A percentile compares a stretch with the other conserved stretches of the same genome.
Conservation (phyloP, 179 eudicot genomes). For the Beta corolliflora region DNA sequence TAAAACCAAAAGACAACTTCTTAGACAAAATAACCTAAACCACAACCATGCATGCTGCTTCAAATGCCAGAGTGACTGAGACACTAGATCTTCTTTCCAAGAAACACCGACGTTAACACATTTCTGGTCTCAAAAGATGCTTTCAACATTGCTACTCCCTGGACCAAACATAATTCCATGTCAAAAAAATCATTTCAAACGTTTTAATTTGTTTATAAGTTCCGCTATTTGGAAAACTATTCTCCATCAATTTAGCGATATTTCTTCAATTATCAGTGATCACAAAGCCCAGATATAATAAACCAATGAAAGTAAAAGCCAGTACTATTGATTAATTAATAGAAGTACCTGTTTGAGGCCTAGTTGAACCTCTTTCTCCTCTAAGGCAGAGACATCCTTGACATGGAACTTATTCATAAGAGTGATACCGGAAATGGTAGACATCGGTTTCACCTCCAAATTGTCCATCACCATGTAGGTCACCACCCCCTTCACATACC, state of each 20-base stretch:
- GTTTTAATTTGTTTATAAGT: too few relatives aligned
- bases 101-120: background rate
- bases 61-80: too few relatives aligned
- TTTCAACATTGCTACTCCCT: background rate
- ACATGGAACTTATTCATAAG: constrained; percentile 11
- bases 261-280: too few relatives aligned
- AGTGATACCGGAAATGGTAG: constrained; percentile 35
- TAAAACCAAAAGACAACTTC: too few relatives aligned
- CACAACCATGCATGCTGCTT: too few relatives aligned
- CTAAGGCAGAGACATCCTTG: background rate
- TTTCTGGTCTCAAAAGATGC: background rate
- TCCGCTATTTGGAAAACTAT: too few relatives aligned
- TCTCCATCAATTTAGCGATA: too few relatives aligned
- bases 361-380: background rate
- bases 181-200: background rate
- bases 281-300: too few relatives aligned
- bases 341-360: background rate
- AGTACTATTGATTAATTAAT: too few relatives aligned
- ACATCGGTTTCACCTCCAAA: constrained; percentile 40
- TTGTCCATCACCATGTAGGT: constrained; percentile 46
- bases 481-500: constrained; percentile 42
- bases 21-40: too few relatives aligned
- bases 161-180: background rate
- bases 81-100: background rate
- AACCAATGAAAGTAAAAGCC: too few relatives aligned